Base-by-base conservation (phyloP, 2,329 filamentous ascomycete species). In the Trichoderma guizhouense region DNA sequence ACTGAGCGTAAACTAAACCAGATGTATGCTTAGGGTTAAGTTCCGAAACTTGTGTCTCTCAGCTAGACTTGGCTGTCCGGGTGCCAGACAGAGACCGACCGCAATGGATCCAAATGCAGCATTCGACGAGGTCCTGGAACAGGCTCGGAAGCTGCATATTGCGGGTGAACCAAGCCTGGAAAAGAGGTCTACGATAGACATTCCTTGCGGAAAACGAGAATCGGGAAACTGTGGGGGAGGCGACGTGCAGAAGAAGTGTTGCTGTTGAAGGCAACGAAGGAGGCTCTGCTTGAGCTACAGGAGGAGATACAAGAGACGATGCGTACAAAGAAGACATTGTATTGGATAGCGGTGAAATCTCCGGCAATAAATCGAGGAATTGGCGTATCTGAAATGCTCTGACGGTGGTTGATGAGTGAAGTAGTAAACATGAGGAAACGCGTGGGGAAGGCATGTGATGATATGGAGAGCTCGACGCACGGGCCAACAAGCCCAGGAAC, bases 11-110 rank as follows among this genome's bases (percentile, higher is more conserved):
- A 94, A 87, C 92, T 93, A 74, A 77, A 89, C 93, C 92, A 92
- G 90, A 85, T 82, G 80, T 84, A 83, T 85, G 85, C 88, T 92
- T 97, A 97, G 95, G 95, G 95, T 97, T 97, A 97, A 95, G 93
- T 95, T 95, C 93, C 93, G 90, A 91, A 83, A 85, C 83, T 85
- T 85, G 86, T 89, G 14, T 91, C 88, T 87, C 88, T 83, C 84
- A 78, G 79, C 75, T 75, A 70, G 75, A 78, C 82, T 81, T 83
- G 83, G 81, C 82, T 80, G 79, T 80, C 79, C 74, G 79, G 66
- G 76, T 77, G 78, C 78, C 78, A 75, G 69, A 82, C 80, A 78
- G 81, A 80, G 73, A 76, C 74, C 72, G 73, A 71, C 77, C 81
- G 79, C 78, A 79, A 80, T 79, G 78, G 72, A 79, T 82, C 85